Base-by-base conservation (phyloP, 2,329 filamentous ascomycete genomes). In the Colletotrichum spaethianum region DNA sequence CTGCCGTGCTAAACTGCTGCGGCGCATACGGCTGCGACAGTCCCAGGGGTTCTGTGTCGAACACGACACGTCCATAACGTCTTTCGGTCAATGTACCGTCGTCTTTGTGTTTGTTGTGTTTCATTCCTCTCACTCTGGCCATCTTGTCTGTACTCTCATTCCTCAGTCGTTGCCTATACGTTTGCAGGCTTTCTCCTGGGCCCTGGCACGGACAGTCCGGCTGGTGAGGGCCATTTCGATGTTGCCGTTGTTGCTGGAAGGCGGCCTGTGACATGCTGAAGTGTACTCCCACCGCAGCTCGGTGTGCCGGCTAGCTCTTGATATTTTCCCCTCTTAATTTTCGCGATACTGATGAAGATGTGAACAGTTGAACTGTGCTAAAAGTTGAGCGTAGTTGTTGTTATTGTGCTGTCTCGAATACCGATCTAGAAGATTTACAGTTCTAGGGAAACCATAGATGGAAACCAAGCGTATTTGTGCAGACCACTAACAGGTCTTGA, bases 191-290 rank as follows among this genome's bases (percentile, higher is more conserved):
- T 33, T 44, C 40, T 8, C 56, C 60, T 4, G 60, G 44, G 16
- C 16, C 16, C 31, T n/a, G 44, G 3, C 60, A 36, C 16, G 28
- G 40, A 9, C 42, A 61, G 20, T 57, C 53, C 9, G 53, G 53
- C 53, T 57, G 44, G 2, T 52, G 33, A n/a, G 33, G 60, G n/a
- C 44, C 60, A 38, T 63, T 50, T 50, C n/a, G 23, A 23, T 52
- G 18, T 46, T 26, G n/a, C 20, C 23, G n/a, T 26, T 36, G 44
- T 36, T 63, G 44, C 9, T 26, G 28, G n/a, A 31, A 50, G 31
- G 33, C 16, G 18, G 4, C 23, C 12, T 26, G 60, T 38, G 60
- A 38, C 60, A 63, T 52, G 18, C 11, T 50, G 44, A 63, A 50
- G 9, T 20, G 18, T 20, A 8, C 23, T 20, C 9, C 7, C 36